These are phyloP conservation scores for Euryodendron excelsum DNA, from an alignment of 148 eudicot genomes.

Conservation along the genomic window DNA sequence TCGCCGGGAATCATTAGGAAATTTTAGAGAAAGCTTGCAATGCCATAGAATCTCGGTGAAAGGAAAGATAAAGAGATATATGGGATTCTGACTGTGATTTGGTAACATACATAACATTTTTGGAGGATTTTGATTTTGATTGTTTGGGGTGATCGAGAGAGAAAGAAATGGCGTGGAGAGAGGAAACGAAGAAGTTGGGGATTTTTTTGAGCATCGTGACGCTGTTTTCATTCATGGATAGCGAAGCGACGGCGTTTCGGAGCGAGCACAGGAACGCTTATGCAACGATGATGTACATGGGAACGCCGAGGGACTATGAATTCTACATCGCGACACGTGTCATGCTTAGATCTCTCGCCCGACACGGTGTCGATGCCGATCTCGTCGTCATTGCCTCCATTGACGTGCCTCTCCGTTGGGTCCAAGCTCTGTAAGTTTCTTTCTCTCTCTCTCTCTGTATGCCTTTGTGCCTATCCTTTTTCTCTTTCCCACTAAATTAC, in stretches of 20 bases:
- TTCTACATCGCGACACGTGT: slow-evolving; percentile 91
- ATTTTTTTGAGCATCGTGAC: neutral
- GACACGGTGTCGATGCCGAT: slow-evolving; percentile 71
- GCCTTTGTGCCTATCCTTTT: neutral
- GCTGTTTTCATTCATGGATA: neutral
- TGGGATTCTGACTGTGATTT: neutral
- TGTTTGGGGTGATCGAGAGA: neutral
- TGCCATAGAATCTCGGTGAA: neutral
- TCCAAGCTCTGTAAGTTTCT: slow-evolving; percentile 61
- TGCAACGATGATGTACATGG: slow-evolving; percentile 99
- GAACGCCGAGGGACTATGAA: slow-evolving; percentile 96
- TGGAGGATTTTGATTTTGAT: neutral
- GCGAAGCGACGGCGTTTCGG: slow-evolving; percentile 16
- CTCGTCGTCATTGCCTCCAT: slow-evolving; percentile 92
- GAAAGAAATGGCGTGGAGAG: slow-evolving; percentile 13
- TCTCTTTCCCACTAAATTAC: neutral
- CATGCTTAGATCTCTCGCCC: slow-evolving; percentile 65
- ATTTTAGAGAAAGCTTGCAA: neutral
- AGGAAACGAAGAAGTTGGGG: slow-evolving; percentile 8
- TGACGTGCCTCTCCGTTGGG: slow-evolving; percentile 82
- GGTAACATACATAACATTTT: neutral
- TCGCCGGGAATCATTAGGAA: neutral
- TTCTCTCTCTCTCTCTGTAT: neutral
- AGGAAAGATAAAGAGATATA: neutral
- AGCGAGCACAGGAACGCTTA: slow-evolving; percentile 58